Evolutionary conservation across 805 yeast genomes (phyloP), one percentile per base, ranked within the genome.

Genomic region (Myxozyma geophila): DNA sequence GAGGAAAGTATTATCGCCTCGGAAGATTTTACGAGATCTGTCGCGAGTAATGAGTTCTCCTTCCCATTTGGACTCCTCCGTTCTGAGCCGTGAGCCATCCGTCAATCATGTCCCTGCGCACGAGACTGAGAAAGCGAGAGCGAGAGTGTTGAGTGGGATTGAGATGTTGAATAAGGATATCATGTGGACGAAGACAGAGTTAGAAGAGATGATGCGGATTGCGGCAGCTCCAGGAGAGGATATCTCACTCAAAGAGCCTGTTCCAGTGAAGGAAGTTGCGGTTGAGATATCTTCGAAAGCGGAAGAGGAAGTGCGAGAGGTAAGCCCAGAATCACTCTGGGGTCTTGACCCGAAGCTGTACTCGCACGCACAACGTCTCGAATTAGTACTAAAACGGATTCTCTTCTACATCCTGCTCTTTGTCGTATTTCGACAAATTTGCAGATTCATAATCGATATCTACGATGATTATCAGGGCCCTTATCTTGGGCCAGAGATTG

Each of bases 41-140:
- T 58, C 62, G 4, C 51, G 62, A 12, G 44, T 35, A 2, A 52
- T 58, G 23, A 37, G n/a, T 6, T 49, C 56, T 35, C 56, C 62
- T 17, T 6, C 55, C 2, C 5, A 28, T 28, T 28, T 5, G 5
- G 28, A 28, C 28, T 3, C 28, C 28, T 28, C 28, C 5, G 28
- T 5, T 28, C 28, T 28, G 2, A 28, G 28, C 28, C 28, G 28
- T 28, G 28, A 28, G 28, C 28, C 28, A 3, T 28, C 28, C 28
- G 28, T 5, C 5, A 5, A 28, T 2, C 28, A 28, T 28, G 28
- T 28, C 5, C 13, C n/a, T 23, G 41, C n/a, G 41, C 41, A 36
- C 28, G 28, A 28, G 5, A 28, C 28, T n/a, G 44, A n/a, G 19
- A n/a, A 17, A 10, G 10, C 50, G 17, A 8, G 33, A 19, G 53